These are phyloP conservation scores for Populus tremula DNA, from an alignment of 345 rosid genomes.

Conservation along the genomic window DNA sequence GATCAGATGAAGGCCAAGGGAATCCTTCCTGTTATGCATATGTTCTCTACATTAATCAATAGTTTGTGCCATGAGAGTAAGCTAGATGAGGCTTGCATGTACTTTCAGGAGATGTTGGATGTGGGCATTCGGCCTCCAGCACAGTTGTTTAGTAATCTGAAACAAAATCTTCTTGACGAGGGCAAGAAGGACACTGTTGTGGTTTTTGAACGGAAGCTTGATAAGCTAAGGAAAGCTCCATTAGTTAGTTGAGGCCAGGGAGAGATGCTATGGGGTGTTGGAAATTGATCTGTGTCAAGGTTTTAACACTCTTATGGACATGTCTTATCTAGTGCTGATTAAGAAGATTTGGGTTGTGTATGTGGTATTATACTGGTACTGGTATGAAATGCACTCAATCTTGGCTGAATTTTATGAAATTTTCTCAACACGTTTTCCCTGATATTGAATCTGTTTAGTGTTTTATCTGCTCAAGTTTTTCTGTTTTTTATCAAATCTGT, in stretches of 20 bases:
- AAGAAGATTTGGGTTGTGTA: background rate
- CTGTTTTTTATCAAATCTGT: background rate
- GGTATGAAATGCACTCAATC: background rate
- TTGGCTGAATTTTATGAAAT: background rate
- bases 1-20: conserved; percentile 72
- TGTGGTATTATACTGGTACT: background rate
- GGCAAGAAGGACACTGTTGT: conserved; percentile 54
- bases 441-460: background rate
- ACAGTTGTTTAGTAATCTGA: conserved; percentile 66
- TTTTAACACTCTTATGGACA: background rate
- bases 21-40: conserved; percentile 81
- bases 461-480: background rate
- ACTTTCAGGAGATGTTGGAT: conserved; percentile 79
- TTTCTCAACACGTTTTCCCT: background rate
- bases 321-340: background rate
- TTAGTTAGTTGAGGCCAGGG: conserved; percentile 30
- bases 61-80: conserved; percentile 54
- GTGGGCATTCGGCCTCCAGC: conserved; percentile 82
- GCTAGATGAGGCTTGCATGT: conserved; percentile 76
- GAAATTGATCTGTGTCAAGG: background rate
- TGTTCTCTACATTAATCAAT: conserved; percentile 66
- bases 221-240: conserved; percentile 60
- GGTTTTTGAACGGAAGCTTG: conserved; percentile 50
- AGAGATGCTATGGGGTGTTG: background rate
- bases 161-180: conserved; percentile 57